Evolutionary conservation across 129 eudicot species (phyloP).

Genomic region (Oenanthe sinensis): DNA sequence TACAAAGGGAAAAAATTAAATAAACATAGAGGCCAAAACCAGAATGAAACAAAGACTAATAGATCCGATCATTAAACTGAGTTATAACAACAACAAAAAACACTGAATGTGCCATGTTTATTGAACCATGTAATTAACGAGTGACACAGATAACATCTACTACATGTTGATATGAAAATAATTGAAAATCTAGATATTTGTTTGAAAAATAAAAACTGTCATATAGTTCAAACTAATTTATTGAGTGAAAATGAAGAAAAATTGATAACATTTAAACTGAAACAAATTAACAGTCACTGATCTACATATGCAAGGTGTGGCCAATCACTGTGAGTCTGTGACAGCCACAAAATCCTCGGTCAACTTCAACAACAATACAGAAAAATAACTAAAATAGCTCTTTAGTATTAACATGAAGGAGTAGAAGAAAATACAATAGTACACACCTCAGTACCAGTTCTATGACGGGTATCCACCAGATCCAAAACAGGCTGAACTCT

Average conservation of each 20-base stretch:
- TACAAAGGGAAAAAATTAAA: background rate
- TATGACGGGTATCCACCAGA: conserved; percentile 24
- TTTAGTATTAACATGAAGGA: background rate
- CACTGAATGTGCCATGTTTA: background rate
- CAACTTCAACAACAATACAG: background rate
- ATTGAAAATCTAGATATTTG: background rate
- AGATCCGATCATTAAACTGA: background rate
- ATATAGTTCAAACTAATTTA: background rate
- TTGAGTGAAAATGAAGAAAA: background rate
- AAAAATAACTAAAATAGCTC: background rate
- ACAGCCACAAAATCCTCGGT: background rate
- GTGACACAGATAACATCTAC: background rate
- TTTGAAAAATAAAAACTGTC: background rate
- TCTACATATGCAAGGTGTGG: background rate
- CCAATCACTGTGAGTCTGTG: background rate
- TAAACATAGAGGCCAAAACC: background rate
- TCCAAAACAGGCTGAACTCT: conserved; percentile 25
- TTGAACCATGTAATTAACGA: background rate
- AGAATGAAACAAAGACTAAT: background rate
- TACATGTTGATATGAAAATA: background rate
- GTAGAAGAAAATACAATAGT: conserved; percentile 1
- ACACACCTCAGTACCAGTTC: conserved; percentile 41
- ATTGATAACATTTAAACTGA: background rate
- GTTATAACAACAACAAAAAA: background rate
- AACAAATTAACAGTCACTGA: background rate